Percentiles rank a stretch among this genome's conserved stretches.
phyloP scores from a whole-genome alignment of 73 alveolate species.

The Halteria grandinella region DNA sequence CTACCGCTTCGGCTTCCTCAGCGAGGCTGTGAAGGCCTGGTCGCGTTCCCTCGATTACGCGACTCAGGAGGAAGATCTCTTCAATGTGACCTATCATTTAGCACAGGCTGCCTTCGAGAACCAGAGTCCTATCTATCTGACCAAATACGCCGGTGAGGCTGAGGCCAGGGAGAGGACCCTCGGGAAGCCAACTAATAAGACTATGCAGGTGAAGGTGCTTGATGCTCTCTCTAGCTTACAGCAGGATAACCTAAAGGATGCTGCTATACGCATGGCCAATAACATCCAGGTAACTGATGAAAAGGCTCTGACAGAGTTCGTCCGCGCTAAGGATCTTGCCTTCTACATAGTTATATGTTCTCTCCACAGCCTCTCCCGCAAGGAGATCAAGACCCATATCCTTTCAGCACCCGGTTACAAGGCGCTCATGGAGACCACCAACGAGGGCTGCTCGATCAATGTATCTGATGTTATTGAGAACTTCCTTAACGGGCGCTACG shows the following conservation, averaged over 20 bases:
- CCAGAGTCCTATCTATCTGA: constrained; percentile 3
- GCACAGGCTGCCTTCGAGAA: constrained; percentile 48
- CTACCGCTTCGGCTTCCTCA: constrained; percentile 42
- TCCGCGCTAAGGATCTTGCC: constrained; percentile 42
- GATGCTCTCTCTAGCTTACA: constrained; percentile 47
- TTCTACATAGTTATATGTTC: constrained; percentile 7
- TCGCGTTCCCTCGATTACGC: constrained; percentile 54
- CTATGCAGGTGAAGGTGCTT: constrained; percentile 25
- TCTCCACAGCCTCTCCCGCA: constrained; percentile 12
- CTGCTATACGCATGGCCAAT: constrained; percentile 25
- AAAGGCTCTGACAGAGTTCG: neutral
- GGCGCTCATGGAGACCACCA: constrained; percentile 37
- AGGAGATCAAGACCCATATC: constrained; percentile 31
- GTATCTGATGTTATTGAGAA: constrained; percentile 42
- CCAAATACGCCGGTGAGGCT: constrained; percentile 62
- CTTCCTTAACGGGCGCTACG: constrained; percentile 57
- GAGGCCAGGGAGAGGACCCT: constrained; percentile 44
- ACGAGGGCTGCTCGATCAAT: too few relatives aligned
- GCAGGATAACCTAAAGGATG: constrained; percentile 17
- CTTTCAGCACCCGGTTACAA: constrained; percentile 26
- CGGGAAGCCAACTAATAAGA: neutral
- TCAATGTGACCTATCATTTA: constrained; percentile 22
- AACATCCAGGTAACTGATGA: constrained; percentile 19
- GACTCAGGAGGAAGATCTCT: constrained; percentile 43
- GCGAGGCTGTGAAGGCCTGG: constrained; percentile 54